Evolutionary conservation across 1,284 basidiomycete genomes (phyloP), one percentile per base, ranked within the genome.

Genomic region (Ceratobasidium sp.): DNA sequence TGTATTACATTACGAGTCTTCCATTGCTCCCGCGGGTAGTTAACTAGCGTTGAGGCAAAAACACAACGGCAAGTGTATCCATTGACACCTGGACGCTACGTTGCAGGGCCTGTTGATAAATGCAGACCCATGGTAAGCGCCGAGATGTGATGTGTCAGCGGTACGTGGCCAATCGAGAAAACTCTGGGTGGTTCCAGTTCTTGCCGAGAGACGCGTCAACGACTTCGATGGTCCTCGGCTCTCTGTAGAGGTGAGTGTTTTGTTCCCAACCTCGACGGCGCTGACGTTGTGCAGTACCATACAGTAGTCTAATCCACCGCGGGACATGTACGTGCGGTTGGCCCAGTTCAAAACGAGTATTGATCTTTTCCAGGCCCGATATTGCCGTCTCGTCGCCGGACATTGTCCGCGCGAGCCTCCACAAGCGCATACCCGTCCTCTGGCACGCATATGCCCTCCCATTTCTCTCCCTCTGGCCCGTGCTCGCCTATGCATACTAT

Each of bases 401-500:
- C 83, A 96, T 98, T 73, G 87, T 89, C 62, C 83, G 86, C 64
- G 89, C 95, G 74, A 90, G 89, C 76, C 84, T 98, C 72, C 94
- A 96, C 80, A 86, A 89, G 76, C 86, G 89, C 72, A 87, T 96
- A 58, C 93, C 94, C 4, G 85, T 90, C 82, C 88, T 89, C 77
- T 85, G 85, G 26, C 90, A 96, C 78, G 79, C 97, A 73, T 99
- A 99, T 81, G 88, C 90, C 14, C 74, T 92, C 14, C 96, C 96
- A 0, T 95, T 95, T 80, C 85, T 96, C 16, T 87, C 87, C 0
- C 84, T 97, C 73, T 99, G 98, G 79, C 96, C 96, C 0, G 80
- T 96, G 32, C 88, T 96, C 61, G 94, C 93, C 53, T 97, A 96
- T 80, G 91, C 96, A 28, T 98, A 97, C 84, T 93, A 91, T 78